phyloP scores from a whole-genome alignment of 768 basidiomycete species.

The Termitomyces sp. region DNA sequence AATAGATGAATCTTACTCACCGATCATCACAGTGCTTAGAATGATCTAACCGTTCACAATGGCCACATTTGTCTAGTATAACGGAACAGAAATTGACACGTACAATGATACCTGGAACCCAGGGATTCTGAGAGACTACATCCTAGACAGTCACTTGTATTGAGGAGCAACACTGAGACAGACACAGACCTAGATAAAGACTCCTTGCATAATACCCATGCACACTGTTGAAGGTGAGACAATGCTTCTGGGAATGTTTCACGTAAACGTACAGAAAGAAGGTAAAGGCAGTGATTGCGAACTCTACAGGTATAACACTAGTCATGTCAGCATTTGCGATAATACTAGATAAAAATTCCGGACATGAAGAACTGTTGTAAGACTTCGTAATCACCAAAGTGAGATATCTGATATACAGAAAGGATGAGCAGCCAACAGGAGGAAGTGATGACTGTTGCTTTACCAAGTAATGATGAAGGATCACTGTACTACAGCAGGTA shows the following conservation, averaged over 20 bases:
- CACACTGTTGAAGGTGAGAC: background rate
- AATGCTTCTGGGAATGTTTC: background rate
- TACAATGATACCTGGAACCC: background rate
- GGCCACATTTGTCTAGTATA: too few relatives aligned
- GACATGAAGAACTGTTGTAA: background rate
- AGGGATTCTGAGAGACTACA: background rate
- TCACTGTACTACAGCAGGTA: constrained; percentile 8
- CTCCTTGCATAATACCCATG: constrained; percentile 4
- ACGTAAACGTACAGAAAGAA: constrained; percentile 5
- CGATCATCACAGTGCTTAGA: background rate
- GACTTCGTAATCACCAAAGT: constrained; percentile 1
- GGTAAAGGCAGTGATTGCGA: background rate
- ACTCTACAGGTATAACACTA: constrained; percentile 1
- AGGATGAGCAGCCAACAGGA: background rate
- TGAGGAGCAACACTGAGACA: background rate
- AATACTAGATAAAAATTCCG: background rate
- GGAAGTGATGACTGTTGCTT: background rate
- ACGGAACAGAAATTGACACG: background rate
- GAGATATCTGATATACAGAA: background rate
- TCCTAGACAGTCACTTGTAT: background rate
- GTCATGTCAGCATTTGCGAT: background rate
- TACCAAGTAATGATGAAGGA: constrained; percentile 13
- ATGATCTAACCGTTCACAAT: background rate
- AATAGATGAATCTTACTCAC: background rate
- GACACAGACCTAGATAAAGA: background rate